Base-by-base conservation (phyloP, 257 asterid genomes). In the Ehretia macrophylla region DNA sequence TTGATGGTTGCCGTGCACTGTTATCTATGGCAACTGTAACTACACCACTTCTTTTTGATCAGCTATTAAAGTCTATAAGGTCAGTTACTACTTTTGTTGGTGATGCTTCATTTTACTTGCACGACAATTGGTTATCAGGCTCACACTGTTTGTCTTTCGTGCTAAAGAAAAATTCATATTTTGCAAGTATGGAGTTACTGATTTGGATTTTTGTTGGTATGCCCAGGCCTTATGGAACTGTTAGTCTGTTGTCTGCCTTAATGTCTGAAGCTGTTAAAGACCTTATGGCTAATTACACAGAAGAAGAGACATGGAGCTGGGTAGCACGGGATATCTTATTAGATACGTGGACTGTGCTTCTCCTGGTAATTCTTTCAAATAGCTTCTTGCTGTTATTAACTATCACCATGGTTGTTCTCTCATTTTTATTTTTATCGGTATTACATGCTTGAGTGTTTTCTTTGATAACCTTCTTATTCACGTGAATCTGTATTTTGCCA, bases 301-400 rank as follows among this genome's bases (percentile, higher is more conserved):
- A 86, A 32, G 96, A 92, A 71, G 99, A 88, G 81, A 73, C 86
- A 8, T 92, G 99, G 99, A 92, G 99, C 81, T 86, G 96, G 96
- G 94, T 83, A 38, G 97, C 97, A 63, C 99, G 99, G 14, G 97
- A 92, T 79, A 81, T 92, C 66, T 83, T 92, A 77, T 66, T 92
- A 60, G 99, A 92, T 66, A 73, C 95, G 39, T 92, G 99, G 99
- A 88, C 95, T 45, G 68, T 84, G 68, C 79, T 88, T 68, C 89
- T 92, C 63, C 59, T 65, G 95, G 98, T 91, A 85, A 62, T 54
- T 70, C 47, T 48, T 51, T 54, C 52, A 38, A 44, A n/a, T 35
- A 20, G 21, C 50, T 54, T 61, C 16, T 10, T 49, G 14, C 14
- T 49, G 10, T 48, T 49, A 18, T 21, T n/a, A 49, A 49, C 14